These are phyloP conservation scores for Eutrema salsugineum DNA, from an alignment of 441 rosid species.

Conservation along the genomic window DNA sequence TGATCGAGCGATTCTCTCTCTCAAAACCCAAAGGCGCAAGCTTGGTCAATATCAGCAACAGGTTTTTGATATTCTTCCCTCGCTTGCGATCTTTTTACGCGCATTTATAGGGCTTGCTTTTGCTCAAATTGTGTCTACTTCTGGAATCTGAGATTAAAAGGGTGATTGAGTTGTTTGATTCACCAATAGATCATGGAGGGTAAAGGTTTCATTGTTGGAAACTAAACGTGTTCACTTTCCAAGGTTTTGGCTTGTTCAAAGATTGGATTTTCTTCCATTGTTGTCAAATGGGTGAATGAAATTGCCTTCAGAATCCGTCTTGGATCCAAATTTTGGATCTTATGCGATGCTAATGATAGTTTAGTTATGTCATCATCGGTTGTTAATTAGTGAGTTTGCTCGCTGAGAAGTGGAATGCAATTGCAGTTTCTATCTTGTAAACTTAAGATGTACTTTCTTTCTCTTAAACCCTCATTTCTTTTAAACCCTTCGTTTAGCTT, in stretches of 20 bases:
- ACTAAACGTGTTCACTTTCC: neutral
- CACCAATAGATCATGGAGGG: neutral
- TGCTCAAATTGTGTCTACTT: neutral
- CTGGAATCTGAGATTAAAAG: neutral
- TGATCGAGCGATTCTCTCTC: constrained; percentile 88
- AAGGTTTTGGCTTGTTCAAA: neutral
- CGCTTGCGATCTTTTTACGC: neutral
- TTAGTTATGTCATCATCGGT: neutral
- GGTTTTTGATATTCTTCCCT: constrained; percentile 36
- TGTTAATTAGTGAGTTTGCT: neutral
- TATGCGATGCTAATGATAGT: neutral
- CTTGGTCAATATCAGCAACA: constrained; percentile 87
- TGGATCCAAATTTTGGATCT: neutral
- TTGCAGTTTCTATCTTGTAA: neutral
- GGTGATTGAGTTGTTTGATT: neutral
- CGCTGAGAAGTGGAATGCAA: neutral
- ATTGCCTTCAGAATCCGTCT: neutral
- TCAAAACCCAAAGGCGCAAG: constrained; percentile 93
- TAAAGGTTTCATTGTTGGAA: neutral
- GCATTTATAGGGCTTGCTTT: neutral
- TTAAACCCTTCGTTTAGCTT: constrained; percentile 44
- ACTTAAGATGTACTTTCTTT: neutral
- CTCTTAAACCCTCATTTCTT: neutral
- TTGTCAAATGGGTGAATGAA: neutral
- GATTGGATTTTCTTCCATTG: neutral